Evolutionary conservation across 805 yeast species (phyloP), one percentile per base, ranked within the genome.

Genomic region (Kuraishia ogatae): DNA sequence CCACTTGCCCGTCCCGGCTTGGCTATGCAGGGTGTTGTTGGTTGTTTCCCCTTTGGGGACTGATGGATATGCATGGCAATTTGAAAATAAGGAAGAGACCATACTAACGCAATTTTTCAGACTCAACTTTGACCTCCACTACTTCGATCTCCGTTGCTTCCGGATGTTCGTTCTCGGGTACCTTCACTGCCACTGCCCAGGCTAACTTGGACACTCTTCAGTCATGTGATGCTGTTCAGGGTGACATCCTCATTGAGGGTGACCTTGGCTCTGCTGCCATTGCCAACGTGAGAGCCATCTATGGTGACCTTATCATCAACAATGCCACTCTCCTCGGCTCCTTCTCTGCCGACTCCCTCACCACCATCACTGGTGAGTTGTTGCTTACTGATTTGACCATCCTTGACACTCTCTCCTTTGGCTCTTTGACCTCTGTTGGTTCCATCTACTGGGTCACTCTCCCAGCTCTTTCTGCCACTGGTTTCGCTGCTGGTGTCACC

Each of bases 351-450:
- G 94, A 94, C 68, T 70, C 80, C 60, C 80, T 94, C 67, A 77
- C 82, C 66, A 80, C 83, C 64, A 85, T 94, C 68, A 78, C 90
- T 56, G 96, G 89, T 67, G 73, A 79, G 60, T 80, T 94, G 63
- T 71, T 73, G 58, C 75, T 94, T 61, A 69, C 76, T 61, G 74
- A 75, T 59, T 81, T 88, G 72, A 87, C 93, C 66, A 71, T 83
- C 58, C 79, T 94, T 71, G 64, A 76, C 61, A 72, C 83, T 57
- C 77, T 93, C 57, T 79, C 86, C 64, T 81, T 92, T 71, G 96
- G 96, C 61, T 76, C 80, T 63, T 82, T 93, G 70, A 77, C 84
- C 69, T 80, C 88, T 61, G 96, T 91, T 61, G 97, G 96, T 68
- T 73, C 89, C 55, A 81, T 94, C 66, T 73, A 77, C 71, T 84